Percentiles rank a stretch among this genome's conserved stretches.
Evolutionary conservation across 2,329 filamentous ascomycete species (phyloP).

Genomic region (Penicillium concentricum): DNA sequence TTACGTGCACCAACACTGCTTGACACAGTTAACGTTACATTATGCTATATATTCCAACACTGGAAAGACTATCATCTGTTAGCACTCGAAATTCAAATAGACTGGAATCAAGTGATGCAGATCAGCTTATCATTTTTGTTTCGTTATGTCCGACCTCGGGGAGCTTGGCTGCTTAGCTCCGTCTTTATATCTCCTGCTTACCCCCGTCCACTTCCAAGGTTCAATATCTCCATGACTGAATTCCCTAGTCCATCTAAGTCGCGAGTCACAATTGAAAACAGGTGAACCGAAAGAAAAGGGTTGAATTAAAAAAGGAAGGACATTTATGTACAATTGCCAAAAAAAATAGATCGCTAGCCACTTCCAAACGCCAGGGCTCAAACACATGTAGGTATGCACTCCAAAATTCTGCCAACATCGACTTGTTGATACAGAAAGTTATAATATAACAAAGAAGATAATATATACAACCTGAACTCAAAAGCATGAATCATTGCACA

Average conservation of each 20-base stretch:
- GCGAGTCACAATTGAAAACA: background rate
- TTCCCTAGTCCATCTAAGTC: no score
- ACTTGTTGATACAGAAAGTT: background rate
- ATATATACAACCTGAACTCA: background rate
- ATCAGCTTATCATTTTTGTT: no score
- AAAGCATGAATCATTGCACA: constrained; percentile 19
- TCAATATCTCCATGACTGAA: no score
- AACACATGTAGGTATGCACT: background rate
- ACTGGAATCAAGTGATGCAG: no score
- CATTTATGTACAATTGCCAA: background rate
- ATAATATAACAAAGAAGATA: background rate
- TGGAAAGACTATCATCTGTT: no score
- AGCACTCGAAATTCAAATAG: background rate
- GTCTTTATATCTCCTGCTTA: no score
- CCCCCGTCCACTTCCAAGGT: no score
- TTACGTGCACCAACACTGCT: no score
- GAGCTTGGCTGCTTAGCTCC: no score
- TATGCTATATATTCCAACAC: background rate
- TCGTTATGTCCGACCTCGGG: no score
- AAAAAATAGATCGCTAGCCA: background rate
- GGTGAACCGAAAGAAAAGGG: background rate
- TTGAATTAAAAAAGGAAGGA: background rate
- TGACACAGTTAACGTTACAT: background rate
- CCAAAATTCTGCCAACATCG: background rate
- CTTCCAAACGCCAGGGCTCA: constrained; percentile 1